phyloP scores from a whole-genome alignment of 371 early-diverging fungal genomes.

The Basidiobolus meristosporus region DNA sequence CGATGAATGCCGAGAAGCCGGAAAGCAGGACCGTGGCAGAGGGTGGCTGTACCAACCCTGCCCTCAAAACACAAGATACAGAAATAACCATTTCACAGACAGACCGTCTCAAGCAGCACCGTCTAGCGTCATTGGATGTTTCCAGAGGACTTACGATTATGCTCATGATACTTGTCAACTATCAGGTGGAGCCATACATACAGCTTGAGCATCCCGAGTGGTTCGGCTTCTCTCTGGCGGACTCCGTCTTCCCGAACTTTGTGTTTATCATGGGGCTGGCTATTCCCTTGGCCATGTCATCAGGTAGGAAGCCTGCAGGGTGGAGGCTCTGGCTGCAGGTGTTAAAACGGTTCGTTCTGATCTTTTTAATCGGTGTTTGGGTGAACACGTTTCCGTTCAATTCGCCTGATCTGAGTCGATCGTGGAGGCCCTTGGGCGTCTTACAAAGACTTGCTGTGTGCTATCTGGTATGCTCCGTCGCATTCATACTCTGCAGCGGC shows the following conservation, averaged over 20 bases:
- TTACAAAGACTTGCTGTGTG: constrained; percentile 15
- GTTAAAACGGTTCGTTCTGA: constrained; percentile 10
- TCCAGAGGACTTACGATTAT: constrained; percentile 18
- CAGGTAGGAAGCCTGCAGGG: no score
- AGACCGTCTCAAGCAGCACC: no score
- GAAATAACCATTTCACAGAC: no score
- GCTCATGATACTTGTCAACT: constrained; percentile 22
- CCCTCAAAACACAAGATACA: no score
- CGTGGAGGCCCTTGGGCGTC: constrained; percentile 13
- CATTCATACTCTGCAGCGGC: constrained; percentile 3
- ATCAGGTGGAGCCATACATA: constrained; percentile 14
- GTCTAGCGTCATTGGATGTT: constrained; percentile 18
- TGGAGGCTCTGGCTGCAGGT: constrained; percentile 1
- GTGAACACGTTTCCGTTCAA: constrained; percentile 11
- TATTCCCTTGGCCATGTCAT: constrained; percentile 23
- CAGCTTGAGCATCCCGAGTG: constrained; percentile 15
- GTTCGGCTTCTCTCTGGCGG: constrained; percentile 22
- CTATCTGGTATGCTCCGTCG: constrained; percentile 8
- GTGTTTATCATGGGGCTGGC: constrained; percentile 20
- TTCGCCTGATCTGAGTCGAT: constrained; percentile 3
- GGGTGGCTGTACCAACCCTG: no score
- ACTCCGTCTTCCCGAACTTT: constrained; percentile 24
- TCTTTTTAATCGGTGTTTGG: constrained; percentile 13
- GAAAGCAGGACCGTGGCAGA: no score
- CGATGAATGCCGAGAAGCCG: no score